Conservation (phyloP, 352 stramenopile species). For the Globisporangium ultimum region DNA sequence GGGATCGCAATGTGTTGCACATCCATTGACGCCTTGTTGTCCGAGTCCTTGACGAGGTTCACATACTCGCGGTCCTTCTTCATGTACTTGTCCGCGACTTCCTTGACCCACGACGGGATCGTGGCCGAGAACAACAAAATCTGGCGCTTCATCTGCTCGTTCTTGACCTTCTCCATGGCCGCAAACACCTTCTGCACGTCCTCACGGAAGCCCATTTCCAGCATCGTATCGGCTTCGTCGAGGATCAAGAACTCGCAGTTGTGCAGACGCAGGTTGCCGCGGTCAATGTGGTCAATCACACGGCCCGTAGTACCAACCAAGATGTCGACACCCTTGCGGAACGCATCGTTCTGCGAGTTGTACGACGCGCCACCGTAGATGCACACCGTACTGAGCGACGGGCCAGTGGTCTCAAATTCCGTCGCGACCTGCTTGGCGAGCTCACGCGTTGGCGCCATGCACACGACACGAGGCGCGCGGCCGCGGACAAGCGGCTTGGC, state of each 20-base stretch:
- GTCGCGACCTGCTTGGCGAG: constrained; percentile 95
- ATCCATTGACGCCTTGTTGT: constrained; percentile 86
- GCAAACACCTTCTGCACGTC: constrained; percentile 93
- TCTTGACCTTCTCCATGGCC: constrained; percentile 71
- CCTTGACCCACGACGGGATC: constrained; percentile 90
- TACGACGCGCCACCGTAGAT: constrained; percentile 93
- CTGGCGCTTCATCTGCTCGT: constrained; percentile 56
- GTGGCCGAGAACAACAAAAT: constrained; percentile 94
- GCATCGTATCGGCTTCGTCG: constrained; percentile 94
- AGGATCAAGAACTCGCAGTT: constrained; percentile 91
- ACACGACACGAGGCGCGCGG: constrained; percentile 89
- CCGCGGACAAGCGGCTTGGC: constrained; percentile 67
- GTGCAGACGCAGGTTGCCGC: constrained; percentile 85
- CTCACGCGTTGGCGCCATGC: constrained; percentile 97
- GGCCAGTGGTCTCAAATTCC: constrained; percentile 84
- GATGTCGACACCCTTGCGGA: constrained; percentile 89
- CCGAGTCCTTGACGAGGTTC: constrained; percentile 90
- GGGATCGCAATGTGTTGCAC: constrained; percentile 93
- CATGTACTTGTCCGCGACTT: constrained; percentile 91
- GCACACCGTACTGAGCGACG: constrained; percentile 80
- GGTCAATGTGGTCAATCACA: constrained; percentile 93
- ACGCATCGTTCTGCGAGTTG: constrained; percentile 83
- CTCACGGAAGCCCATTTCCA: constrained; percentile 96
- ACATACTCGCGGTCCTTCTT: constrained; percentile 83
- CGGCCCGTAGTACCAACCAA: constrained; percentile 92